Conservation (phyloP, 2,329 filamentous ascomycete genomes). For the Cladorrhinum sp. region DNA sequence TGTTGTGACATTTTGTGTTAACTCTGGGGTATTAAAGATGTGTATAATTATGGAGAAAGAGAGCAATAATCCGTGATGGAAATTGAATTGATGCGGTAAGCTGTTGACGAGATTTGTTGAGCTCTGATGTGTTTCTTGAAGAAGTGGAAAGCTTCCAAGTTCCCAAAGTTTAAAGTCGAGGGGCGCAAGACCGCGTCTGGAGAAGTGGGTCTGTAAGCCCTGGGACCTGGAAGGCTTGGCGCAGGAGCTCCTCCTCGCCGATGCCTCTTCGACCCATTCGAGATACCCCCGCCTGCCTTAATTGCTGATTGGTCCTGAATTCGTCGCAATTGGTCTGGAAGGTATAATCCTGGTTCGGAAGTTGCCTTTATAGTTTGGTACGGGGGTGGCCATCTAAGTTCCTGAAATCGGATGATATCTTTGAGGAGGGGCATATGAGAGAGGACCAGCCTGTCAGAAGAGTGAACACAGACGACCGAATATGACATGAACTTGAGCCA, state of each 20-base stretch:
- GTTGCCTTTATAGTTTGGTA: no score
- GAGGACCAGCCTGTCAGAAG: no score
- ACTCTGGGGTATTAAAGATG: not conserved
- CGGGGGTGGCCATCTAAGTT: no score
- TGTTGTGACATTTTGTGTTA: constrained; percentile 51
- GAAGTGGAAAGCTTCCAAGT: not conserved
- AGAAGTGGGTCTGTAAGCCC: not conserved
- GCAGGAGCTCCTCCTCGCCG: not conserved
- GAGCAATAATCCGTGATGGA: not conserved
- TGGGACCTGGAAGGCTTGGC: not conserved
- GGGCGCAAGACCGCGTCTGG: not conserved
- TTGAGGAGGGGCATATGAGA: no score
- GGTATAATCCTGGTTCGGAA: no score
- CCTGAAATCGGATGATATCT: no score
- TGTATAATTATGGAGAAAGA: not conserved
- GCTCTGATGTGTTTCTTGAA: not conserved
- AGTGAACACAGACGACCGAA: no score
- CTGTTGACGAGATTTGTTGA: not conserved
- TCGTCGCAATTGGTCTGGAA: no score
- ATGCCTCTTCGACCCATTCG: no score
- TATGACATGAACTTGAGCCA: no score
- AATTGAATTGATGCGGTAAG: not conserved
- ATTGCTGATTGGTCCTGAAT: no score
- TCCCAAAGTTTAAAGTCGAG: not conserved
- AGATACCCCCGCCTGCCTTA: no score